Base-by-base conservation (phyloP, 2,329 filamentous ascomycete species). In the Dactylonectria estremocensis region DNA sequence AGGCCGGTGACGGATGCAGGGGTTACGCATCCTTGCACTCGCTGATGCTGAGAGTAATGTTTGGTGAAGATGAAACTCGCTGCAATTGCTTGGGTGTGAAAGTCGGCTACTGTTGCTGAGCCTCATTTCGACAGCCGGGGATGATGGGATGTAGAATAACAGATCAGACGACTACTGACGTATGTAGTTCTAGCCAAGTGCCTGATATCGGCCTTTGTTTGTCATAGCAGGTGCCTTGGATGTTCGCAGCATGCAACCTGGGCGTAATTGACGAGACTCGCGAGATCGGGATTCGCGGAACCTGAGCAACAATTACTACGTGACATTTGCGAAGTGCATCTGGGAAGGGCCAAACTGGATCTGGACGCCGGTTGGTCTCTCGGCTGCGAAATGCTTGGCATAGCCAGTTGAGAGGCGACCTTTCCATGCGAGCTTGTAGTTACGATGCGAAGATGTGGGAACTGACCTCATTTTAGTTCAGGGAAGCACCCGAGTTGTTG, bases 271-370 rank as follows among this genome's bases (percentile, higher is more conserved):
- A 52, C 43, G 43, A 22, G 14, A 45, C 43, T 56, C 18, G 33
- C 28, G 43, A 52, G 50, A 37, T 33, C 52, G n/a, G 45, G 43
- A n/a, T 43, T 46, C 45, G 52, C 43, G 43, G 40, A 28, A 57
- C 37, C 52, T 22, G n/a, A 6, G 9, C 24, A 28, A 28, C 24
- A 11, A 24, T 13, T 16, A 31, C 49, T 10, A 52, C 11, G 31
- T 11, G 2, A 7, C 20, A n/a, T n/a, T n/a, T n/a, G 24, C 7
- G 24, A 7, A 28, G 24, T 28, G 24, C 24, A 45, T 49, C 24
- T 54, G 11, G 37, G 13, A 50, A 14, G 31, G 45, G 52, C 57
- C 31, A 56, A 57, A 56, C 63, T 50, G 40, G 61, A 46, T 49
- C 43, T 48, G 62, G 55, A 7, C 35, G 55, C 49, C 55, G 16